Evolutionary conservation across 2,329 filamentous ascomycete species (phyloP).

Genomic region (Penicillium paneum): DNA sequence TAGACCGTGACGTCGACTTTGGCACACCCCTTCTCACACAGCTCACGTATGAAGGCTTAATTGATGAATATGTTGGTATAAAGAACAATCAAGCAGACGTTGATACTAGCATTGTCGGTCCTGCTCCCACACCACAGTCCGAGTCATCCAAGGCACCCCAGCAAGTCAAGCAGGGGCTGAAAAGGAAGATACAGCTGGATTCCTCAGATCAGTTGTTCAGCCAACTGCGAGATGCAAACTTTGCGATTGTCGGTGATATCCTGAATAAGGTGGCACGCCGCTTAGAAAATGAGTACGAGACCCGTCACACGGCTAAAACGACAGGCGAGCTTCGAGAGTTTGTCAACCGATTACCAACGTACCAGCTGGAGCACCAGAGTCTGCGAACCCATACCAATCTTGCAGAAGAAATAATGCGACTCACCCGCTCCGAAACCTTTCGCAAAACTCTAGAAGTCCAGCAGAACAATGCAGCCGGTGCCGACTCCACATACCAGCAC

Average conservation of each 20-base stretch:
- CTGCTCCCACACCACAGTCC: constrained; percentile 54
- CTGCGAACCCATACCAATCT: constrained; percentile 88
- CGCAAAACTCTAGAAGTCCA: constrained; percentile 86
- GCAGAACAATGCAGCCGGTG: constrained; percentile 87
- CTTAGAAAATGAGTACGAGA: constrained; percentile 82
- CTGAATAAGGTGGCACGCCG: constrained; percentile 88
- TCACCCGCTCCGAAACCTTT: constrained; percentile 86
- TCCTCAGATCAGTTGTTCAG: constrained; percentile 84
- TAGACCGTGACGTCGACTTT: constrained; percentile 92
- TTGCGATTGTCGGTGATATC: constrained; percentile 84
- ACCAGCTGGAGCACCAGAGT: constrained; percentile 89
- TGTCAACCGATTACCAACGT: constrained; percentile 86
- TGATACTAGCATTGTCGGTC: constrained; percentile 82
- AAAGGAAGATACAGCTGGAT: constrained; percentile 85
- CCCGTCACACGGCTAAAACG: constrained; percentile 78
- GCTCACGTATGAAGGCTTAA: constrained; percentile 90
- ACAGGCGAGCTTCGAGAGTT: constrained; percentile 91
- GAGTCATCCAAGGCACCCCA: constrained; percentile 52
- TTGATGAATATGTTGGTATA: constrained; percentile 91
- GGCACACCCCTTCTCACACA: constrained; percentile 90
- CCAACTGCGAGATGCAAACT: constrained; percentile 86
- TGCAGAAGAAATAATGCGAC: constrained; percentile 92
- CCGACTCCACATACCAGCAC: constrained; percentile 83
- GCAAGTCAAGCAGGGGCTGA: constrained; percentile 60
- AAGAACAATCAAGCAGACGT: constrained; percentile 90